Conservation (phyloP, 345 rosid genomes). For the Hirschfeldia incana region DNA sequence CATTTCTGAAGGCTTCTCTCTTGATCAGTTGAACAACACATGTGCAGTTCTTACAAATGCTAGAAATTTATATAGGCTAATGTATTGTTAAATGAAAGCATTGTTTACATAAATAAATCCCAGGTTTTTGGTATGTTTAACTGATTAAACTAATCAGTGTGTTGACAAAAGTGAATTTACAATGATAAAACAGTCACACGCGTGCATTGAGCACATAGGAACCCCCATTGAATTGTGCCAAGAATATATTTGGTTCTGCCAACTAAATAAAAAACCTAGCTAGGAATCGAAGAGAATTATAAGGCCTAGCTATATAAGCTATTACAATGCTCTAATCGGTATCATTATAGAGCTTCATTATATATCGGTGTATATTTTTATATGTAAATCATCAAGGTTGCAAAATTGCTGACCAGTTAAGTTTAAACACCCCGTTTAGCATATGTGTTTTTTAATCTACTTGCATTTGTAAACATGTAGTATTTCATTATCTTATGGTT, state of each 20-base stretch:
- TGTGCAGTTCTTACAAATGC: not conserved
- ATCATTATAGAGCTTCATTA: not conserved
- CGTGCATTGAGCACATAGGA: constrained; percentile 33
- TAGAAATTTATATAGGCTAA: not conserved
- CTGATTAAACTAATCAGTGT: constrained; percentile 16
- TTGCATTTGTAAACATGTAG: not conserved
- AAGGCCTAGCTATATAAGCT: not conserved
- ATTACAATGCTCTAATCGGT: not conserved
- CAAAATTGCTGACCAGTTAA: not conserved
- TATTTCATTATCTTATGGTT: not conserved
- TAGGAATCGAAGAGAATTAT: not conserved
- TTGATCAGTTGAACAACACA: not conserved
- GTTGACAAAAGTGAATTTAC: constrained; percentile 19
- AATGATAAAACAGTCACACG: constrained; percentile 37
- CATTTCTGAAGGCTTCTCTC: constrained; percentile 1
- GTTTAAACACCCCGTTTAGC: not conserved
- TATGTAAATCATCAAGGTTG: not conserved
- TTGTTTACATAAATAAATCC: not conserved
- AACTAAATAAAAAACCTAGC: not conserved
- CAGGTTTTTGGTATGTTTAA: not conserved
- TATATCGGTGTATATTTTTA: not conserved
- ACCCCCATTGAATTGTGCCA: constrained; percentile 17
- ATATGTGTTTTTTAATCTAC: not conserved
- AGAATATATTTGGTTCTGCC: constrained; percentile 29
- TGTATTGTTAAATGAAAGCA: constrained; percentile 1